Base-by-base conservation (phyloP, 2,329 filamentous ascomycete species). In the Arthrinium puccinioides region DNA sequence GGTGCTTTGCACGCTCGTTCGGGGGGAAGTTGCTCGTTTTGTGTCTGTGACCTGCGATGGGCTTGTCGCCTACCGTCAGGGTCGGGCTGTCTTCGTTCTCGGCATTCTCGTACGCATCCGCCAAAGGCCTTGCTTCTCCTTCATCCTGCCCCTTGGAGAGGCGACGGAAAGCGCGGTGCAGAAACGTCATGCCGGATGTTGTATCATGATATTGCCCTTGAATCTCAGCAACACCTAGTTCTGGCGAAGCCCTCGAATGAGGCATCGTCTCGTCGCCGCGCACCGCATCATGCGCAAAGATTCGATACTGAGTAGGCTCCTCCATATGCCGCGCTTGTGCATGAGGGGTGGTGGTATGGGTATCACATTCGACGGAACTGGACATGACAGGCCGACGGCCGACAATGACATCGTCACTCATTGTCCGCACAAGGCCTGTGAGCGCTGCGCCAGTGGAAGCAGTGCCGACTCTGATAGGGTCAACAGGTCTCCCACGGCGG, bases 141-240 rank as follows among this genome's bases (percentile, higher is more conserved):
- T 59, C 39, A 66, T 59, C 41, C 66, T 63, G 25, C 5, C 13
- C 27, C 9, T 29, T 9, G 27, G 66, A 62, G 18, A 76, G 55
- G 3, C 72, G 60, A 36, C 65, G 64, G 63, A 70, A 72, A 3
- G 72, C 72, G 4, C 72, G 62, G 21, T 73, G 69, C 2, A 78
- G 59, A 40, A 78, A 77, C 2, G 71, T 70, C 4, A 76, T 57
- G 0, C 70, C 71, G 0, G 73, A 77, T 0, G 72, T 69, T 11
- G 68, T 66, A 9, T 74, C 73, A n/a, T 74, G 61, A 43, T 73
- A 72, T 36, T 77, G 70, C 2, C 70, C 72, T 44, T 72, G 66
- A 9, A 73, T 58, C 37, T 61, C 58, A 1, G 57, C 44, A 5
- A 48, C 55, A 6, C 49, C 56, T 1, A 58, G 47, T 30, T 57